Evolutionary conservation across 2,329 filamentous ascomycete species (phyloP).

Genomic region (Hortaea werneckii): DNA sequence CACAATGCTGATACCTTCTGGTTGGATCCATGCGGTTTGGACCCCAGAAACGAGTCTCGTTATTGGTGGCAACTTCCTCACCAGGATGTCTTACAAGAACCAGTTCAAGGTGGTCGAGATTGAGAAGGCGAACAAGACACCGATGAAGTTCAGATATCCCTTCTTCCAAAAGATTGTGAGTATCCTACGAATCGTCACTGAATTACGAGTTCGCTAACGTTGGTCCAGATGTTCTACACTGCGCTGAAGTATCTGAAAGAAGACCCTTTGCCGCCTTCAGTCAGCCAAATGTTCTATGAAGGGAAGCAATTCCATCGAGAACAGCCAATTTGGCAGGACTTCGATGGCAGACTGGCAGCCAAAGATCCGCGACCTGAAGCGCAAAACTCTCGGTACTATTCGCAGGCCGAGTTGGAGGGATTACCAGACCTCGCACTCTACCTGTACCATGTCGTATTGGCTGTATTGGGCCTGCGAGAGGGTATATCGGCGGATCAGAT

Average conservation of each 20-base stretch:
- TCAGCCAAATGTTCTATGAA: conserved; percentile 45
- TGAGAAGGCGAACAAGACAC: conserved; percentile 57
- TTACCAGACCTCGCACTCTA: conserved; percentile 49
- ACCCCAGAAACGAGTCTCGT: conserved; percentile 60
- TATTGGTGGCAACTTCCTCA: conserved; percentile 62
- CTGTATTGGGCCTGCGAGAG: conserved; percentile 50
- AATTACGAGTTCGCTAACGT: not conserved
- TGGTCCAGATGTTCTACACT: conserved; percentile 52
- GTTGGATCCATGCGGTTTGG: conserved; percentile 65
- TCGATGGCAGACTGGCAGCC: conserved; percentile 41
- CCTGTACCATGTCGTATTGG: conserved; percentile 53
- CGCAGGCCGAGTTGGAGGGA: conserved; percentile 52
- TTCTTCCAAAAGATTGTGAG: conserved; percentile 53
- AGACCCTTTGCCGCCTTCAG: conserved; percentile 50
- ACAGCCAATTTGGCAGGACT: conserved; percentile 49
- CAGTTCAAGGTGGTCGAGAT: conserved; percentile 57
- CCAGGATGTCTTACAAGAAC: conserved; percentile 54
- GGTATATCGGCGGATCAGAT: conserved; percentile 48
- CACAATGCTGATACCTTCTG: conserved; percentile 61
- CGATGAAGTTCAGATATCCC: conserved; percentile 56
- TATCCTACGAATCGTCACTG: not conserved
- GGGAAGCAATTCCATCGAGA: conserved; percentile 48
- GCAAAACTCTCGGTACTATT: conserved; percentile 50
- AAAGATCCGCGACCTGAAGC: conserved; percentile 39
- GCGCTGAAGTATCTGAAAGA: conserved; percentile 54